Percentiles rank a stretch among this genome's conserved stretches.
These are phyloP conservation scores for Globisporangium carolinianum DNA, from an alignment of 352 stramenopile genomes.

Conservation along the genomic window DNA sequence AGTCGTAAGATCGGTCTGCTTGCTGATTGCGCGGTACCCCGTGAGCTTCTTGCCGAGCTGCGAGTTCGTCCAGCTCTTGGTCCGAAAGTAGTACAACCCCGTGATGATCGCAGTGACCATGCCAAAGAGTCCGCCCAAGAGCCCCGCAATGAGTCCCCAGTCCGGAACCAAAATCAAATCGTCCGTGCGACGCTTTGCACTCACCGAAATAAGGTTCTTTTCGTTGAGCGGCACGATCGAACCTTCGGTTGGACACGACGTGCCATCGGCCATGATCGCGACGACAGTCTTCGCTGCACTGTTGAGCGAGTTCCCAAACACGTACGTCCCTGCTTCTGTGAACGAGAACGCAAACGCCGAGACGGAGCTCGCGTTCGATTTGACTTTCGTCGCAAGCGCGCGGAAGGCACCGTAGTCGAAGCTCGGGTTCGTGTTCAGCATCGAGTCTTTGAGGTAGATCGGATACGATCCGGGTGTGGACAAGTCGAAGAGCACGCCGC, in stretches of 20 bases:
- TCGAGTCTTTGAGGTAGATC: slow-evolving; percentile 92
- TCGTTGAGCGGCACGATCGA: slow-evolving; percentile 80
- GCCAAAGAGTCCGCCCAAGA: slow-evolving; percentile 70
- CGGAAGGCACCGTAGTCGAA: slow-evolving; percentile 91
- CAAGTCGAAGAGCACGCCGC: slow-evolving; percentile 88
- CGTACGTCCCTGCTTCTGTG: slow-evolving; percentile 74
- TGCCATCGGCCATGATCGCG: slow-evolving; percentile 71
- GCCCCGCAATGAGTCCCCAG: slow-evolving; percentile 75
- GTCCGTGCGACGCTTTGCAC: slow-evolving; percentile 62
- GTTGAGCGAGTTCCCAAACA: slow-evolving; percentile 84
- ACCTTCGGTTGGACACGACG: slow-evolving; percentile 68
- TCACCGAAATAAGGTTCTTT: slow-evolving; percentile 83
- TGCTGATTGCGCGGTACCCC: slow-evolving; percentile 45
- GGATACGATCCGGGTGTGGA: slow-evolving; percentile 72
- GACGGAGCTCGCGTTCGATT: slow-evolving; percentile 49
- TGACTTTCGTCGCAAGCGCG: slow-evolving; percentile 50
- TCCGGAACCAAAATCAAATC: slow-evolving; percentile 87
- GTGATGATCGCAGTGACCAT: slow-evolving; percentile 70
- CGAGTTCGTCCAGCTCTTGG: slow-evolving; percentile 68
- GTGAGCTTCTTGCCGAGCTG: slow-evolving; percentile 21
- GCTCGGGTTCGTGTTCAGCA: slow-evolving; percentile 91
- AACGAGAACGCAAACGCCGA: slow-evolving; percentile 88
- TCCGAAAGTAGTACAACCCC: slow-evolving; percentile 79
- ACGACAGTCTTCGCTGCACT: slow-evolving; percentile 64
- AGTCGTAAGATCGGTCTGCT: slow-evolving; percentile 39